Conservation (phyloP, 805 yeast genomes). For the Teunomyces aglyptinius region DNA sequence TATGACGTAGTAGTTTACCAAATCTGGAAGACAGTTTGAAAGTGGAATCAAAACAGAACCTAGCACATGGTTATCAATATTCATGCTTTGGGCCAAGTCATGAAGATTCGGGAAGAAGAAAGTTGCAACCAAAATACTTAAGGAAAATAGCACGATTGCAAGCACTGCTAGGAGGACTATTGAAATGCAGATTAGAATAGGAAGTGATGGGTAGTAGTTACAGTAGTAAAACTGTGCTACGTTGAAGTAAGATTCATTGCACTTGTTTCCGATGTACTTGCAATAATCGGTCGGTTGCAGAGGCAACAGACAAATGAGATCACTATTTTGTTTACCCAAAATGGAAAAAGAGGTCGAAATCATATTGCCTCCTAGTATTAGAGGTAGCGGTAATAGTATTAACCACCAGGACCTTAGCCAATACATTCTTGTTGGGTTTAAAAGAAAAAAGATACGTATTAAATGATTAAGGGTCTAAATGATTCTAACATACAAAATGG, state of each 20-base stretch:
- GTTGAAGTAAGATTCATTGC: constrained; percentile 24
- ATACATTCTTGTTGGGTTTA: background rate
- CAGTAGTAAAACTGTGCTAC: constrained; percentile 32
- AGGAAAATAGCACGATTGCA: constrained; percentile 17
- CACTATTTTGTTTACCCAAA: background rate
- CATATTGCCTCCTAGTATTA: background rate
- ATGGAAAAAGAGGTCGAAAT: background rate
- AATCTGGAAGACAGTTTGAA: constrained; percentile 37
- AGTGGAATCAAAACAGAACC: constrained; percentile 36
- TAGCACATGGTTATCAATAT: constrained; percentile 28
- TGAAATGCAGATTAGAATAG: constrained; percentile 11
- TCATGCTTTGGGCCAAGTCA: constrained; percentile 20
- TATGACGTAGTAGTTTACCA: constrained; percentile 33
- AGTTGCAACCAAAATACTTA: constrained; percentile 35
- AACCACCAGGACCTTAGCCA: background rate
- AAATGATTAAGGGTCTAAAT: background rate
- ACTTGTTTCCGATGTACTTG: constrained; percentile 13
- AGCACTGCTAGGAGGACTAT: constrained; percentile 10
- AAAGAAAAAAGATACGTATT: background rate
- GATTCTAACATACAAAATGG: background rate
- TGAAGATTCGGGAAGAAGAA: constrained; percentile 32
- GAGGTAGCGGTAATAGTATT: background rate
- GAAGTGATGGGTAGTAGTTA: constrained; percentile 13
- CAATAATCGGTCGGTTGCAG: constrained; percentile 13
- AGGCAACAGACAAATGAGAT: background rate